phyloP scores from a whole-genome alignment of 1,284 basidiomycete species.

The Apiotrichum gamsii region DNA sequence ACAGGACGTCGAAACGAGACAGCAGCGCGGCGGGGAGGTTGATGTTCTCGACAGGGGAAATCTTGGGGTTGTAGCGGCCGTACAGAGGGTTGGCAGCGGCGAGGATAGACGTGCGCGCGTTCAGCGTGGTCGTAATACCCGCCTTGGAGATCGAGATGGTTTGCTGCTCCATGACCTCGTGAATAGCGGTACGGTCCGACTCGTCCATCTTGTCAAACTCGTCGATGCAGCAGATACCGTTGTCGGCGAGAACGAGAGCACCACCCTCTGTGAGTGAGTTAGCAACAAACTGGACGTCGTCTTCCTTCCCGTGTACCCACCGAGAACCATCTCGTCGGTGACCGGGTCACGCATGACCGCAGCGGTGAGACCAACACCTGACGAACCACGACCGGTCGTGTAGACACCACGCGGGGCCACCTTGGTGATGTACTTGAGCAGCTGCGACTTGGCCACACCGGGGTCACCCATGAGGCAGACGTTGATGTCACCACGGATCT shows the following conservation, averaged over 20 bases:
- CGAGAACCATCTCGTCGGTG: conserved; percentile 98
- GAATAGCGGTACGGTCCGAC: conserved; percentile 92
- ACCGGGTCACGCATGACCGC: conserved; percentile 99
- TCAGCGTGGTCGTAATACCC: conserved; percentile 96
- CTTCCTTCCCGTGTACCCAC: no score
- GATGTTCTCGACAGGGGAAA: conserved; percentile 98
- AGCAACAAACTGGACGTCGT: no score
- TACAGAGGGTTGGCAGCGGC: conserved; percentile 98
- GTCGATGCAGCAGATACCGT: conserved; percentile 99
- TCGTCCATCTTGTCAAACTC: conserved; percentile 99
- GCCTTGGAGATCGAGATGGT: conserved; percentile 99
- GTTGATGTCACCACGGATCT: conserved; percentile 96
- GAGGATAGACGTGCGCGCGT: conserved; percentile 96
- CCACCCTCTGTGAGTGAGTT: conserved; percentile 71
- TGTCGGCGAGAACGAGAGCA: conserved; percentile 94
- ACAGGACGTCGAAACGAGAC: conserved; percentile 93
- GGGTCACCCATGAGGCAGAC: conserved; percentile 99
- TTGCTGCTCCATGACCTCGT: conserved; percentile 99
- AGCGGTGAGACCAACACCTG: conserved; percentile 95
- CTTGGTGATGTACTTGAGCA: conserved; percentile 98
- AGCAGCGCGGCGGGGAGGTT: conserved; percentile 94
- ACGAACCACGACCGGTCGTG: conserved; percentile 96
- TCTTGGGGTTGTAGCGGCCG: conserved; percentile 94
- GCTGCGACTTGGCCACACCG: conserved; percentile 97
- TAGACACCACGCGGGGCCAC: conserved; percentile 96